Base-by-base conservation (phyloP, 2,329 filamentous ascomycete genomes). In the Ophiostoma himal-ulmi region DNA sequence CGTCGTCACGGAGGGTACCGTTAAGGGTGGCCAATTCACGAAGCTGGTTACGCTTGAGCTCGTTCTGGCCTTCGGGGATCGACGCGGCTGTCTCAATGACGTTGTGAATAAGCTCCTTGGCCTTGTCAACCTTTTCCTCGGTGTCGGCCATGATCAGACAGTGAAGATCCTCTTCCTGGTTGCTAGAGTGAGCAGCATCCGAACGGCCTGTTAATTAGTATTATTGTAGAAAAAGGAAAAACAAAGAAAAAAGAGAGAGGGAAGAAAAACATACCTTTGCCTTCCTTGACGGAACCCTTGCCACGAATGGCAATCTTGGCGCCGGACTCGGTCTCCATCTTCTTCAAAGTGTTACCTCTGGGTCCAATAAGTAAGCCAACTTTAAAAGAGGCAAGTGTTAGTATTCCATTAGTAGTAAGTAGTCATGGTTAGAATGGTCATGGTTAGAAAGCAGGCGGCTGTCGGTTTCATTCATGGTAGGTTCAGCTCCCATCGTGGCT, bases 101-200 rank as follows among this genome's bases (percentile, higher is more conserved):
- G 75, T 98, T 97, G 82, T 99, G 94, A 74, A 99, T 97, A 73
- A 98, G 83, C 82, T 96, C 93, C 85, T 98, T 99, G 75, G 95
- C 95, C 82, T 98, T 99, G 84, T 96, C 96, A 79, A 99, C 94
- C 84, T 99, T 99, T 74, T 99, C 95, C 83, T 99, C 96, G 52
- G 94, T 98, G 78, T 99, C 95, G 78, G 95, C 95, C 95, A 99
- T 99, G 83, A 99, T 98, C 79, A 99, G 84, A 82, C 95, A 99
- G 82, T 99, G 95, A 71, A 99, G 86, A 80, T 99, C 95, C 83
- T 99, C 95, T 84, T 99, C 95, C 86, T 99, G 95, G 85, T 99
- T 99, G 87, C 95, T 98, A 81, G 94, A 93, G 82, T 99, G 95
- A 83, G 95, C 95, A 77, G 95, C 95, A 81, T 99, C 95, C 83